These are phyloP conservation scores for Pulveroboletus sp. DNA, from an alignment of 1,284 basidiomycete genomes.

Conservation along the genomic window DNA sequence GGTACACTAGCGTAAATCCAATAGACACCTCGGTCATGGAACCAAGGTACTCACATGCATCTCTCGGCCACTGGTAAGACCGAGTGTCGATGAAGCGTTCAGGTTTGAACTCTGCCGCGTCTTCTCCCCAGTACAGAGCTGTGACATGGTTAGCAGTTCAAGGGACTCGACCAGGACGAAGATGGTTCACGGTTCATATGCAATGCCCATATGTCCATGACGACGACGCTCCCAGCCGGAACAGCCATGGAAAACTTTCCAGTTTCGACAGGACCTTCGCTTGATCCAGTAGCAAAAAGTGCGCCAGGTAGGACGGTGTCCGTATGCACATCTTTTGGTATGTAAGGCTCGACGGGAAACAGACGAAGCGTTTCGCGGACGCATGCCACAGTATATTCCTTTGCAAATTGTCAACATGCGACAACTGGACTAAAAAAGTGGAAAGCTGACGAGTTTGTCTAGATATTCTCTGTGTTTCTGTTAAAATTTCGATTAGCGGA, in stretches of 20 bases:
- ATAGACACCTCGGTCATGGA: background rate
- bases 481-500: background rate
- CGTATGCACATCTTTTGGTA: slow-evolving; percentile 42
- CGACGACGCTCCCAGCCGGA: slow-evolving; percentile 41
- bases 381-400: slow-evolving; percentile 46
- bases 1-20: background rate
- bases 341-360: slow-evolving; percentile 40
- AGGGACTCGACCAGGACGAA: too few species aligned
- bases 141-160: background rate
- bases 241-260: slow-evolving; percentile 40
- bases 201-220: slow-evolving; percentile 43
- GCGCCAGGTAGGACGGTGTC: slow-evolving; percentile 40
- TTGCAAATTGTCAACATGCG: background rate
- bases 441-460: slow-evolving; percentile 34
- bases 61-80: slow-evolving; percentile 41
- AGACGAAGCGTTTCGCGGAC: slow-evolving; percentile 48
- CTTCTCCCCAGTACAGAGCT: slow-evolving; percentile 46
- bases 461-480: slow-evolving; percentile 42
- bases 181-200: slow-evolving; percentile 39
- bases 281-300: slow-evolving; percentile 35
- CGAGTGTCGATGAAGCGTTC: slow-evolving; percentile 50
- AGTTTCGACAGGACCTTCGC: slow-evolving; percentile 30
- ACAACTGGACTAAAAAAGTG: background rate
- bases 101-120: slow-evolving; percentile 44
- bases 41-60: slow-evolving; percentile 27